phyloP scores from a whole-genome alignment of 1,139 yeast genomes.

The Geotrichum siamense region DNA sequence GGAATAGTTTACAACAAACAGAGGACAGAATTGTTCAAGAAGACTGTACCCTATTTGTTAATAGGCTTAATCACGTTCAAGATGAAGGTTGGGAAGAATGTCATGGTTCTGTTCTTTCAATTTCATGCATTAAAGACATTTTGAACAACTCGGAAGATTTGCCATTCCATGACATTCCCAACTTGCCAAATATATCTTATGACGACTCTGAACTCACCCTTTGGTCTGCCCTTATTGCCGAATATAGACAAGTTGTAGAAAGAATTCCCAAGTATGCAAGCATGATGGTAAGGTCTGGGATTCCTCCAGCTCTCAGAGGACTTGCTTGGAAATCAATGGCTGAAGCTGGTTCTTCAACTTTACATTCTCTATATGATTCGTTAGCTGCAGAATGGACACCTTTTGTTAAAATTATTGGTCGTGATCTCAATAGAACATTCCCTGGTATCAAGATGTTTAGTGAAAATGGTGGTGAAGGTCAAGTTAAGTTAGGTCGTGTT shows the following conservation, averaged over 20 bases:
- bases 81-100: slow-evolving; percentile 17
- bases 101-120: slow-evolving; percentile 7
- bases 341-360: slow-evolving; percentile 30
- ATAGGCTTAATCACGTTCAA: slow-evolving; percentile 11
- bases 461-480: slow-evolving; percentile 41
- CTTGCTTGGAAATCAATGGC: slow-evolving; percentile 36
- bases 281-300: slow-evolving; percentile 34
- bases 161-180: slow-evolving; percentile 27
- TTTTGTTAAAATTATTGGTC: slow-evolving; percentile 48
- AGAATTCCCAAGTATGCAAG: slow-evolving; percentile 31
- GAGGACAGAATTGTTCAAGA: slow-evolving; percentile 16
- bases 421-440: slow-evolving; percentile 59
- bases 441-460: slow-evolving; percentile 51
- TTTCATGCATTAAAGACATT: slow-evolving; percentile 8
- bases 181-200: slow-evolving; percentile 21
- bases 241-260: slow-evolving; percentile 31
- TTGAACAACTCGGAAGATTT: slow-evolving; percentile 9
- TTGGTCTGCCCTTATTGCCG: slow-evolving; percentile 35
- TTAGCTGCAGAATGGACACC: slow-evolving; percentile 41
- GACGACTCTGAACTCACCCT: slow-evolving; percentile 30
- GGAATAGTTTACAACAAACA: slow-evolving; percentile 13
- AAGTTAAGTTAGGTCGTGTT: slow-evolving; percentile 46
- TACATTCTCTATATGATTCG: slow-evolving; percentile 38
- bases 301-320: slow-evolving; percentile 38
- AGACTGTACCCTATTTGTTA: slow-evolving; percentile 14